Evolutionary conservation across 805 yeast species (phyloP).

Genomic region (Saturnispora saitoi): DNA sequence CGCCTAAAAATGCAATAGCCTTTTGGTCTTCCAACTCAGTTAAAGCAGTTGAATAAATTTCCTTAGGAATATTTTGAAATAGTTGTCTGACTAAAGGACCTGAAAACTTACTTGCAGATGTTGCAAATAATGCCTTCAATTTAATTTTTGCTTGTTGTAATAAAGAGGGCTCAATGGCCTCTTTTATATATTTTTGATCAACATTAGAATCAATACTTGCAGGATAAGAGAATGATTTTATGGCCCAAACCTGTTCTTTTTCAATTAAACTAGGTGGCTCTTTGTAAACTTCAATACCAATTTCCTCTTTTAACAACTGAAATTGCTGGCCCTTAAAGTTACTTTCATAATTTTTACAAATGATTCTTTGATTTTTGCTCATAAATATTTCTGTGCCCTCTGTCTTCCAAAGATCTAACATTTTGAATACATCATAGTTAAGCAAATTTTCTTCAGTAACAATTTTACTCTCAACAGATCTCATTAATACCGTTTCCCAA

Average conservation of each 20-base stretch:
- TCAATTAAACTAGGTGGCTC: conserved; percentile 58
- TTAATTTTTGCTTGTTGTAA: conserved; percentile 33
- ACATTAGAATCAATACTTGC: conserved; percentile 15
- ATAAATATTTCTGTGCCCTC: conserved; percentile 30
- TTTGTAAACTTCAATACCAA: conserved; percentile 36
- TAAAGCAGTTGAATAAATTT: conserved; percentile 41
- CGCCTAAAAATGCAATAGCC: conserved; percentile 43
- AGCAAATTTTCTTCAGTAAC: conserved; percentile 43
- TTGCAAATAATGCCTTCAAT: conserved; percentile 51
- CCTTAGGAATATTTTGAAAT: conserved; percentile 39
- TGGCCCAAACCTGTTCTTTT: conserved; percentile 48
- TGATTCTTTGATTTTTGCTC: conserved; percentile 14
- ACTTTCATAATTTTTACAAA: conserved; percentile 35
- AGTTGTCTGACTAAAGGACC: conserved; percentile 37
- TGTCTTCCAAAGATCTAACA: conserved; percentile 60
- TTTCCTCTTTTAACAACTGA: conserved; percentile 24
- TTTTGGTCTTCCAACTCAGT: conserved; percentile 44
- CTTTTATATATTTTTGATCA: conserved; percentile 5
- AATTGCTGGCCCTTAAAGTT: conserved; percentile 42
- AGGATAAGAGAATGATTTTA: conserved; percentile 36
- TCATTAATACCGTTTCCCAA: conserved; percentile 60
- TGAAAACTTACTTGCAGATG: conserved; percentile 40
- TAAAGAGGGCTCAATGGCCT: conserved; percentile 14
- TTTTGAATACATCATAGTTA: conserved; percentile 39
- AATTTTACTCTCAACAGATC: conserved; percentile 47